Percentiles rank a stretch among this genome's conserved stretches.
Evolutionary conservation across 805 yeast genomes (phyloP).

Genomic region (Myxozyma mucilagina): DNA sequence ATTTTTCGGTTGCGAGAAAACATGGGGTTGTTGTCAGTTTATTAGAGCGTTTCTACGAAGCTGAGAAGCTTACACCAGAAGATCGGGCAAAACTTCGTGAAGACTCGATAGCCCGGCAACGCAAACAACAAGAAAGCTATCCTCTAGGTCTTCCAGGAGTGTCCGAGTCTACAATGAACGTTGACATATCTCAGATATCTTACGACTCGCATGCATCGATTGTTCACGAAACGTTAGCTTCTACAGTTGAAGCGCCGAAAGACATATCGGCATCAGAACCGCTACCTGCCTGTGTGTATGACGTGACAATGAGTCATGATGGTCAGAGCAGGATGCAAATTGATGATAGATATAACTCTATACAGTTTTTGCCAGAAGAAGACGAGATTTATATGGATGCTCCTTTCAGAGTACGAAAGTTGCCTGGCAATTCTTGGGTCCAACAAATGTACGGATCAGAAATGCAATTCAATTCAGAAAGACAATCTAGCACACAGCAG

Average conservation of each 20-base stretch:
- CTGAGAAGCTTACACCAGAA: constrained; percentile 26
- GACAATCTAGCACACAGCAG: background rate
- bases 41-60: constrained; percentile 17
- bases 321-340: background rate
- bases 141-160: constrained; percentile 10
- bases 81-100: constrained; percentile 15
- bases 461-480: background rate
- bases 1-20: constrained; percentile 18
- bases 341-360: background rate
- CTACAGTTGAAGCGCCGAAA: background rate
- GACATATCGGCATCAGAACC: background rate
- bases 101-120: constrained; percentile 5
- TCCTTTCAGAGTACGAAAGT: constrained; percentile 18
- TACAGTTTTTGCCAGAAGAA: constrained; percentile 27
- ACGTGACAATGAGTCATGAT: background rate
- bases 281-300: background rate
- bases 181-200: constrained; percentile 1
- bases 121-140: background rate
- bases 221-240: constrained; percentile 1
- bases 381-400: constrained; percentile 29
- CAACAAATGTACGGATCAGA: constrained; percentile 13
- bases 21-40: constrained; percentile 22
- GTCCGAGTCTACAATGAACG: constrained; percentile 8
- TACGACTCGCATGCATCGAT: constrained; percentile 15
- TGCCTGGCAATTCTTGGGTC: constrained; percentile 22